These are phyloP conservation scores for Rubia occidens DNA, from an alignment of 305 asterid genomes.

Conservation along the genomic window DNA sequence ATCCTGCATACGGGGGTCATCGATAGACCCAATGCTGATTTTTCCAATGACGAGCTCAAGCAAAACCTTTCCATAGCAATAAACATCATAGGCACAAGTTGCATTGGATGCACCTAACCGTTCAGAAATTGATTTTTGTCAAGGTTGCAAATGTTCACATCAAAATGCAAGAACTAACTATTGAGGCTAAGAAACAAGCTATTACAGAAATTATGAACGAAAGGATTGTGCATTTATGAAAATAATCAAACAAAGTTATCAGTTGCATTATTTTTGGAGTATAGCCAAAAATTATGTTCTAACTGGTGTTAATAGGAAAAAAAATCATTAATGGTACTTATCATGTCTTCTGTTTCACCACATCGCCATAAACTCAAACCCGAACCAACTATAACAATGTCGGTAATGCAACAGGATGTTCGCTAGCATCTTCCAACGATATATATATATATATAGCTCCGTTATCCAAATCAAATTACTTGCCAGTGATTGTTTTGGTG, in stretches of 20 bases:
- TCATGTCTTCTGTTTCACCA: not conserved
- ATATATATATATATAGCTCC: not conserved
- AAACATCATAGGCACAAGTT: constrained; percentile 60
- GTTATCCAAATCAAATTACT: not conserved
- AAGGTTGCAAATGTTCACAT: not conserved
- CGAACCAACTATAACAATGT: too few relatives aligned
- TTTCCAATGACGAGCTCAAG: constrained; percentile 79
- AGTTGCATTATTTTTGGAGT: not conserved
- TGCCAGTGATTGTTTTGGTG: not conserved
- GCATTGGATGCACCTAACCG: constrained; percentile 48
- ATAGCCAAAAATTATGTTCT: not conserved
- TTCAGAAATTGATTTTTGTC: not conserved
- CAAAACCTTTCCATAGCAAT: constrained; percentile 70
- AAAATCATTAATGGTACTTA: not conserved
- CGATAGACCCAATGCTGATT: constrained; percentile 52
- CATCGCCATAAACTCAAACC: not conserved
- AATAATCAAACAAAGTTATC: not conserved
- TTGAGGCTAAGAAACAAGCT: not conserved
- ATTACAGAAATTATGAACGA: not conserved
- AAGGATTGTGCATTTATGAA: not conserved
- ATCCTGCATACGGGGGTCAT: constrained; percentile 43
- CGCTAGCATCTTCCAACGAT: not conserved
- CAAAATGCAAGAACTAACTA: not conserved
- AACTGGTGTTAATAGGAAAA: not conserved
- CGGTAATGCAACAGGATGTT: not conserved